Base-by-base conservation (phyloP, 805 yeast genomes). In the Candida methanosorbosa region DNA sequence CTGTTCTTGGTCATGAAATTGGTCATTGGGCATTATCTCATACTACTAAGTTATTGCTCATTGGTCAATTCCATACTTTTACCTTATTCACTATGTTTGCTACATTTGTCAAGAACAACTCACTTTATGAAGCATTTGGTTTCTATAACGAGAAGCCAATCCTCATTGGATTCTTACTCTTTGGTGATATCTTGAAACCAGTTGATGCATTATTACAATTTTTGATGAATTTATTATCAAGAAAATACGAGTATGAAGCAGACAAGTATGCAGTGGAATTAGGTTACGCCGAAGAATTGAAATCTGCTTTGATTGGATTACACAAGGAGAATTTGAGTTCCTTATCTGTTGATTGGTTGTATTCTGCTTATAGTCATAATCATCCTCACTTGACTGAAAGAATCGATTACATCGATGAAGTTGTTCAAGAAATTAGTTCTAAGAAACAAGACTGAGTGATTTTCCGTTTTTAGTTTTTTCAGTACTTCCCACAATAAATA, bases 11-110 rank as follows among this genome's bases (percentile, higher is more conserved):
- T n/a, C 99, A 92, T 54, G 99, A 92, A 64, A 81, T 92, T 46
- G 99, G 99, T 34, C 99, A 92, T 58, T 92, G 99, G 99, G 79
- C 81, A 49, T 70, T 82, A 56, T 78, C 81, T 38, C 99, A 92
- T 58, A 81, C 88, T 41, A 66, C 88, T n/a, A 78, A 78, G 54
- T 72, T 81, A 69, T 60, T 92, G 50, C 50, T 71, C 5, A 70
- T 79, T 42, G 66, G 75, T 31, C 88, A 85, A 58, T 55, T 63
- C 5, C 83, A 83, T 46, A 57, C 79, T 34, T 73, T 81, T 45
- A 49, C 73, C 18, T 68, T 78, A 29, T 84, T 88, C 56, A 66
- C 81, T 1, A 52, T 82, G 42, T 88, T 92, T 60, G 74, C 94
- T 2, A 80, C 78, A 1, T 87, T 90, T 47, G 73, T 85, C 53